Base-by-base conservation (phyloP, 345 rosid species). In the Kernera saxatilis region DNA sequence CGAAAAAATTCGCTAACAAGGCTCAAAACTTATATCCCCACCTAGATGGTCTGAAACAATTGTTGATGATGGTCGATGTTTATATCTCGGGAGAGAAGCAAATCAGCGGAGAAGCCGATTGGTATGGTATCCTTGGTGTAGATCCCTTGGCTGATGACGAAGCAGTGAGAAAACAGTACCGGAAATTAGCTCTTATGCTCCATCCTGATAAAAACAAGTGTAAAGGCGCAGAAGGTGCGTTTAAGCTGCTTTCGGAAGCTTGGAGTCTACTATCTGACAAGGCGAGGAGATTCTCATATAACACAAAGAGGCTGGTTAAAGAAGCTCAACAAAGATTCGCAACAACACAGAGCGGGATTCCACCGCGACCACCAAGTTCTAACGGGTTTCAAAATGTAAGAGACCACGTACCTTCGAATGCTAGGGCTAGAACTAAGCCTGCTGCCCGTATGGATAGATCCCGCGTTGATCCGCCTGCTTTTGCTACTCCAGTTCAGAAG, bases 201-300 rank as follows among this genome's bases (percentile, higher is more conserved):
- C 98, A 89, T 69, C 98, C 98, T 7, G 97, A 93, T 77, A 93
- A 93, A 77, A 91, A 87, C 83, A 89, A 86, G 77, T 84, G 84
- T 39, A 62, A 78, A n/a, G 96, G 95, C 17, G 90, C 97, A 0
- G 95, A 86, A 58, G 95, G 98, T 37, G 98, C 99, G 8, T 94
- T 94, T 72, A 85, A 85, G 65, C 74, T 90, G 74, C 80, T 90
- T 62, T 79, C 83, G 0, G 85, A 88, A 78, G 91, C 93, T 61
- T 91, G 96, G 97, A 81, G 77, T 78, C 77, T 88, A 64, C 75
- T 94, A 14, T 86, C 97, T 5, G 88, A 91, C 68, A 83, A 82
- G 82, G 62, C 74, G 35, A 85, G 72, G 82, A 86, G 97, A 77
- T n/a, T 67, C 18, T 80, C 82, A 14, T 93, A 90, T 70, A 87